Evolutionary conservation across 1,284 basidiomycete genomes (phyloP), one percentile per base, ranked within the genome.

Genomic region (Boletus semigastroideus): DNA sequence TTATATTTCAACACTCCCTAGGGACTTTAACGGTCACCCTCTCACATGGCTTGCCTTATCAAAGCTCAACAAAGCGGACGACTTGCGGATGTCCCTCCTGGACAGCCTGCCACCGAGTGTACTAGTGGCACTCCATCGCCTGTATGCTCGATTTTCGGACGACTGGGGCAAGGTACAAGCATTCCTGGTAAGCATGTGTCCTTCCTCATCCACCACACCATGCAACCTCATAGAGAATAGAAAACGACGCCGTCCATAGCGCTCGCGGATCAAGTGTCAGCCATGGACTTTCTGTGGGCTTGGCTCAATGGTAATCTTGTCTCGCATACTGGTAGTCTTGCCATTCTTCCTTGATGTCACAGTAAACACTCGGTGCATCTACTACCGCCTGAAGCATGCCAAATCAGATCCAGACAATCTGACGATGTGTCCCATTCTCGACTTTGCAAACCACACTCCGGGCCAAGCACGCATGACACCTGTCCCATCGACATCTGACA

Each of bases 321-420:
- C 52, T 65, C 27, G 42, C 48, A 42, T 57, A 52, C 37, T 27
- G 27, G 43, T 39, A 48, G 50, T 37, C 14, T 34, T 54, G 43
- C 44, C 53, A 46, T 52, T 49, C 27, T 58, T 55, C 46, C 53
- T 46, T 34, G 43, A 22, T 12, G 30, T 28, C n/a, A 49, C 61
- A 94, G 92, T 94, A 54, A 95, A 95, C 66, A 94, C 92, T 7
- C 82, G 92, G 51, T 92, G 88, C 62, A 80, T 94, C 20, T 91
- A 89, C 65, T 79, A 90, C 61, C 83, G 83, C 40, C 69, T 93
- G n/a, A 79, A 79, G 52, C 65, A 73, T 17, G 65, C 71, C 4
- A 72, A 72, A 20, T 72, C 79, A 22, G 77, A 86, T 59, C 77
- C 79, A 9, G 78, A 91, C 63, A 94, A 95, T 64, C 71, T 93